A percentile compares a stretch with the other conserved stretches of the same genome.
Evolutionary conservation across 202 grass and related monocot genomes (phyloP).

Genomic region (Musa balbisiana): DNA sequence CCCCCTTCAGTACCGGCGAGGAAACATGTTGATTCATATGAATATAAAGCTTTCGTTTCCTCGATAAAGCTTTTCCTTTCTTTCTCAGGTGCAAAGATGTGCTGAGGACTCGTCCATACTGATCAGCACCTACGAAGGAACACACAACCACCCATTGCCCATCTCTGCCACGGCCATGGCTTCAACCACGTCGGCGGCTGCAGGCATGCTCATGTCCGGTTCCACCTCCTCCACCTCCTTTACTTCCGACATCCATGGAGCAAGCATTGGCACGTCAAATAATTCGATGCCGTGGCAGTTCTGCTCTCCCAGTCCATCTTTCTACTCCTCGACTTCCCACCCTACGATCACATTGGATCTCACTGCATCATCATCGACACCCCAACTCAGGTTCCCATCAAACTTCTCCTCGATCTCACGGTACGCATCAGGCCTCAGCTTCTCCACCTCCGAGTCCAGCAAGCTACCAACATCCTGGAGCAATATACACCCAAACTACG

Average conservation of each 20-base stretch:
- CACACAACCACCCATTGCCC: conserved; percentile 58
- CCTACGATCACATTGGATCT: conserved; percentile 43
- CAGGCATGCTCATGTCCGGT: neutral
- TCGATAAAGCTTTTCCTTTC: too few species aligned
- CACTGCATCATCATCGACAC: conserved; percentile 12
- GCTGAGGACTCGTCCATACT: conserved; percentile 42
- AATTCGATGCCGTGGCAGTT: neutral
- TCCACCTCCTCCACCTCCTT: neutral
- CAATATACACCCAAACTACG: neutral
- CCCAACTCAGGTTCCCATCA: neutral
- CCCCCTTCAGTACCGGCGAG: too few species aligned
- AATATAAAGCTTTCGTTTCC: too few species aligned
- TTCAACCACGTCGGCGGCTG: conserved; percentile 23
- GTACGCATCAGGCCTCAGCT: too few species aligned
- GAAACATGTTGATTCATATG: too few species aligned
- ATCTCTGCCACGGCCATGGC: conserved; percentile 58
- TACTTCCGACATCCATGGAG: too few species aligned
- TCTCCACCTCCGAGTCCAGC: too few species aligned
- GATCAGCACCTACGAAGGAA: conserved; percentile 56
- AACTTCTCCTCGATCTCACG: neutral
- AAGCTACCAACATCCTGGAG: neutral
- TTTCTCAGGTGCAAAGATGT: conserved; percentile 52
- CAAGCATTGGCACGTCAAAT: neutral
- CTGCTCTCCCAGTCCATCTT: neutral
- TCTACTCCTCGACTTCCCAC: conserved; percentile 15